A percentile compares a stretch with the other conserved stretches of the same genome.
Evolutionary conservation across 352 stramenopile species (phyloP).

Genomic region (Thalassiosira exigua): DNA sequence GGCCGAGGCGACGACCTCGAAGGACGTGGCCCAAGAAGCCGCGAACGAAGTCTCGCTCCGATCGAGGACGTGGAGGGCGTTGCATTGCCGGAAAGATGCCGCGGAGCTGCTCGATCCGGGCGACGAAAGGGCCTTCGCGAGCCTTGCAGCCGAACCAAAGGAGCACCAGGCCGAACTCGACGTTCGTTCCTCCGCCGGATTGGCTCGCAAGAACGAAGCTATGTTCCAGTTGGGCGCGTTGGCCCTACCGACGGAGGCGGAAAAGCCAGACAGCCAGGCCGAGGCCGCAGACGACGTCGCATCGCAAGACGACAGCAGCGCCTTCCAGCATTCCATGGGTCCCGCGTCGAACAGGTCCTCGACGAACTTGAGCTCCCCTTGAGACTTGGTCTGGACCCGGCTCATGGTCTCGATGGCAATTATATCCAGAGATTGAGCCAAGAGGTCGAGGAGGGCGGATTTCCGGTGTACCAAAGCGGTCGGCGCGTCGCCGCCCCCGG

Average conservation of each 20-base stretch:
- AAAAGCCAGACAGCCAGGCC: conserved; percentile 36
- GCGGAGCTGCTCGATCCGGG: neutral
- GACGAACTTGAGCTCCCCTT: conserved; percentile 34
- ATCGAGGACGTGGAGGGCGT: conserved; percentile 23
- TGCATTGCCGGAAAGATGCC: conserved; percentile 8
- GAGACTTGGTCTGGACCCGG: conserved; percentile 21
- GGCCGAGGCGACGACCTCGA: conserved; percentile 31
- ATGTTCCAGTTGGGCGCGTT: conserved; percentile 31
- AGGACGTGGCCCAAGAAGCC: conserved; percentile 35
- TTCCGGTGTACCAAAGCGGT: conserved; percentile 23
- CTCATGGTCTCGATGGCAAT: conserved; percentile 45
- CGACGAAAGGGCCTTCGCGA: conserved; percentile 16
- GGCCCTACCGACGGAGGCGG: neutral
- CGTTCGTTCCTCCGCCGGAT: conserved; percentile 26
- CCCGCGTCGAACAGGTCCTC: conserved; percentile 35
- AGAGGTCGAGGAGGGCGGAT: conserved; percentile 39
- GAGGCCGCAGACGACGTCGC: conserved; percentile 25
- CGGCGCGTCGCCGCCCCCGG: conserved; percentile 20
- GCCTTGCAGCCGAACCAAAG: conserved; percentile 16
- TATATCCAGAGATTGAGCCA: conserved; percentile 43
- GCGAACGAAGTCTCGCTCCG: conserved; percentile 30
- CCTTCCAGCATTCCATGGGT: conserved; percentile 38
- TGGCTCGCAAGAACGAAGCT: conserved; percentile 35
- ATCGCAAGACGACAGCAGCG: conserved; percentile 30
- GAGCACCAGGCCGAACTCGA: conserved; percentile 32